These are phyloP conservation scores for Pyrrhoderma lamaoense DNA, from an alignment of 1,284 basidiomycete species.

Conservation along the genomic window DNA sequence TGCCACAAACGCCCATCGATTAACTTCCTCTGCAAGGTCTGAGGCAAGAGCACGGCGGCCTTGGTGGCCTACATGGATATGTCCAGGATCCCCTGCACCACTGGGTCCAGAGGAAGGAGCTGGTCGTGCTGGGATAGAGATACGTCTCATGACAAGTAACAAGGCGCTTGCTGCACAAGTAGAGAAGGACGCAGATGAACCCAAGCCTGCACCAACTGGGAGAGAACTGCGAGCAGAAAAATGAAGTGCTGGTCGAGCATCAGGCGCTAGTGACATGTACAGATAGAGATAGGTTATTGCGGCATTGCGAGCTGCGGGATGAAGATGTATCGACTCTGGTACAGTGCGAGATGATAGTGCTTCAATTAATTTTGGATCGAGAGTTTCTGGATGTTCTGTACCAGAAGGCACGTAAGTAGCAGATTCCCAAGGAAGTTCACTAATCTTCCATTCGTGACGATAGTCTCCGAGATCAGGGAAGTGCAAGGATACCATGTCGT, in stretches of 20 bases:
- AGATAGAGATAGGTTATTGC: constrained; percentile 88
- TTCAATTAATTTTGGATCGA: constrained; percentile 66
- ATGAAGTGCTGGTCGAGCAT: constrained; percentile 59
- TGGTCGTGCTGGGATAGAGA: constrained; percentile 45
- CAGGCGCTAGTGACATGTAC: constrained; percentile 71
- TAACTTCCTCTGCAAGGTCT: constrained; percentile 68
- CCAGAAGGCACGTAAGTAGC: constrained; percentile 48
- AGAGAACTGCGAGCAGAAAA: constrained; percentile 87
- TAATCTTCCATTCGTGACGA: constrained; percentile 75
- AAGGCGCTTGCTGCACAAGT: constrained; percentile 80
- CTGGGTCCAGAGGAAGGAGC: constrained; percentile 34
- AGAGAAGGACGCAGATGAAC: constrained; percentile 94
- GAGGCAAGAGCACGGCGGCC: constrained; percentile 58
- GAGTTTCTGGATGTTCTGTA: constrained; percentile 52
- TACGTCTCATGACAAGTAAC: constrained; percentile 63
- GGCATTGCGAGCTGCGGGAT: constrained; percentile 56
- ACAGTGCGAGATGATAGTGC: constrained; percentile 55
- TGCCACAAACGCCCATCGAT: constrained; percentile 89
- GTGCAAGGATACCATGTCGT: constrained; percentile 70
- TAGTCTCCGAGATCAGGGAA: constrained; percentile 79
- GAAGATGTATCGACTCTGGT: constrained; percentile 33
- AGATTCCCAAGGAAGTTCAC: constrained; percentile 81
- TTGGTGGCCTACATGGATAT: constrained; percentile 55
- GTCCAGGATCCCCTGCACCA: constrained; percentile 32
- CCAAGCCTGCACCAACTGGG: constrained; percentile 97